Evolutionary conservation across 352 stramenopile genomes (phyloP), one percentile per base, ranked within the genome.

Genomic region (Hyaloperonospora arabidopsidis): DNA sequence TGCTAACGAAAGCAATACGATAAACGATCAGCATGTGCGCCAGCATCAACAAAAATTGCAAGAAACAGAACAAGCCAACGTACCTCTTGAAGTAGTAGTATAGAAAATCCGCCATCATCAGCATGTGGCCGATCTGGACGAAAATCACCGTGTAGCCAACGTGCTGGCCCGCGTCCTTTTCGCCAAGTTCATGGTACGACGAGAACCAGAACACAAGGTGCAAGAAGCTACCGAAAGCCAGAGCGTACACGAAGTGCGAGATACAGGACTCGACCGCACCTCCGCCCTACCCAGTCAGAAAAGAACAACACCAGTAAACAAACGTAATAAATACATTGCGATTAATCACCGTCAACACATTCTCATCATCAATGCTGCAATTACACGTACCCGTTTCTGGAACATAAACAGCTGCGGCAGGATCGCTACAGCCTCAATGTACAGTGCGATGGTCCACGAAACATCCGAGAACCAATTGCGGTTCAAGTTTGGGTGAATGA

Each of bases 371-470:
- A 48, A 28, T 19, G 8, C 19, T 29, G 17, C 1, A 44, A 45
- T n/a, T n/a, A 10, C 38, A 79, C 73, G 22, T 83, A 91, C 80
- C 32, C 82, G 89, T 67, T 98, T 98, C 80, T 98, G 95, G 70
- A 99, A 98, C 95, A 99, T 98, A 77, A 97, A 98, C 17, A 99
- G 76, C 76, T 99, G 97, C 11, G 97, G 97, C 36, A 99, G 73
- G 39, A 99, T 95, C 3, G 97, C 95, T 44, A 97, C 73, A 5
- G 93, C 82, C 46, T 61, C 97, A 68, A 99, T 86, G 76, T 99
- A 99, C 72, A 98, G 95, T 18, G 96, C 94, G 61, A 98, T 98
- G 10, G 95, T 98, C 97, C 97, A 99, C 14, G 90, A 76, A 6
- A 97, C 86, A 64, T 98, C 95, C 49, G 89, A 97, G 14, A 98